Conservation (phyloP, 1,139 yeast genomes). For the Scheffersomyces lignicola region DNA sequence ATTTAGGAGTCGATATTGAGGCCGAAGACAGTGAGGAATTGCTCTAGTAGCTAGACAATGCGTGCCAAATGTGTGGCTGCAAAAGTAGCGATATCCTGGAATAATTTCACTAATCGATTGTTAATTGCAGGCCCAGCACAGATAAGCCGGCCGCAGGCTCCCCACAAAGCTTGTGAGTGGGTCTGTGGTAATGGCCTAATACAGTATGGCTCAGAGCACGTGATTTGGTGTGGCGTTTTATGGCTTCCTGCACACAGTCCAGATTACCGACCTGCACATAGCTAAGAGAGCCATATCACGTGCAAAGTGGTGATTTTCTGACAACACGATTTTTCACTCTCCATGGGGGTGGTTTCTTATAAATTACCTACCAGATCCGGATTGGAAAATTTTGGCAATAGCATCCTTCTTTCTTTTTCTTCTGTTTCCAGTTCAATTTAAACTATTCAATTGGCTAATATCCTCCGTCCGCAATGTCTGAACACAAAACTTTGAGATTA, state of each 20-base stretch:
- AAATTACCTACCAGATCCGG: constrained; percentile 2
- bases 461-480: constrained; percentile 6
- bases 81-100: too few relatives aligned
- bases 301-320: constrained; percentile 14
- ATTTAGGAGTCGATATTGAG: constrained; percentile 85
- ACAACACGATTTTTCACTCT: constrained; percentile 4
- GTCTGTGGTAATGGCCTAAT: too few relatives aligned
- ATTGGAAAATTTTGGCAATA: not conserved
- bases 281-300: constrained; percentile 14
- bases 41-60: constrained; percentile 1
- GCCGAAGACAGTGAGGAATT: constrained; percentile 43
- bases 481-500: constrained; percentile 30
- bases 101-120: too few relatives aligned
- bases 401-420: constrained; percentile 3
- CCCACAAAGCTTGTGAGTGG: too few relatives aligned
- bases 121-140: too few relatives aligned
- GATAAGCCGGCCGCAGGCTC: too few relatives aligned
- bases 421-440: not conserved
- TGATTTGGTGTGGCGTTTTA: constrained; percentile 5
- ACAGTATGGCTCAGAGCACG: not conserved
- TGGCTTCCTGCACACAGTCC: not conserved
- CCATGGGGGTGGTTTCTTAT: not conserved
- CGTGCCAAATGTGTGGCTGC: too few relatives aligned
- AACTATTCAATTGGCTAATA: not conserved
- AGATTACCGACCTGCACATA: not conserved